These are phyloP conservation scores for Fraxinus baroniana DNA, from an alignment of 305 asterid genomes.

Conservation along the genomic window DNA sequence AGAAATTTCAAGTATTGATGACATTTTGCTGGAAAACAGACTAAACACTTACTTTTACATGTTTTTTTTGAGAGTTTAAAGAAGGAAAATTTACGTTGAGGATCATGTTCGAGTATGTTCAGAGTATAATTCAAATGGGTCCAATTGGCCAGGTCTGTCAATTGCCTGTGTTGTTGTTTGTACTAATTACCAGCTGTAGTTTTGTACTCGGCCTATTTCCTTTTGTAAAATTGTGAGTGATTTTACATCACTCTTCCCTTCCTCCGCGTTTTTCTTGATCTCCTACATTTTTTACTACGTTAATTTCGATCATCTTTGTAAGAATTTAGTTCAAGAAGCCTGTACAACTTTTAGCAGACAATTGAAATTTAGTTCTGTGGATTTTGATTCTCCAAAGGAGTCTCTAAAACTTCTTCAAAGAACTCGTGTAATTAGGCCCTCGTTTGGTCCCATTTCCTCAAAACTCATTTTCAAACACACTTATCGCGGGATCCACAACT, in stretches of 20 bases:
- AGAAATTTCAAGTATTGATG: background rate
- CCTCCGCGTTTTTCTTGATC: background rate
- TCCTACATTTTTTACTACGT: background rate
- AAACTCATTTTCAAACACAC: background rate
- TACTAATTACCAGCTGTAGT: conserved; percentile 9
- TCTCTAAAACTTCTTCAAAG: background rate
- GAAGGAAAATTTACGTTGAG: conserved; percentile 87
- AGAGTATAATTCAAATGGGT: conserved; percentile 85
- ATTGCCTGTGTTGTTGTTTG: conserved; percentile 13
- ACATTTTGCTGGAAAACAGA: background rate
- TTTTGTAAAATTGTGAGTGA: background rate
- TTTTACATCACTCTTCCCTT: background rate
- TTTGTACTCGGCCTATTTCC: conserved; percentile 3
- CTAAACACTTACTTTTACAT: background rate
- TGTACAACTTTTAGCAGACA: background rate
- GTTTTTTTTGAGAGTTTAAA: conserved; percentile 33
- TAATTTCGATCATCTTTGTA: background rate
- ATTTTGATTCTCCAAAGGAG: background rate
- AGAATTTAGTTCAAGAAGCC: background rate
- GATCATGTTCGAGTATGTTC: conserved; percentile 85
- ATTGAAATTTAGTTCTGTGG: background rate
- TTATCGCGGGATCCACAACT: no score
- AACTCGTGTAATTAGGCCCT: background rate
- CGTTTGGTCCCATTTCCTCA: background rate
- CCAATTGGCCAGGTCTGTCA: conserved; percentile 86